Conservation (phyloP, 306 rosid species). For the Gillenia trifoliata region DNA sequence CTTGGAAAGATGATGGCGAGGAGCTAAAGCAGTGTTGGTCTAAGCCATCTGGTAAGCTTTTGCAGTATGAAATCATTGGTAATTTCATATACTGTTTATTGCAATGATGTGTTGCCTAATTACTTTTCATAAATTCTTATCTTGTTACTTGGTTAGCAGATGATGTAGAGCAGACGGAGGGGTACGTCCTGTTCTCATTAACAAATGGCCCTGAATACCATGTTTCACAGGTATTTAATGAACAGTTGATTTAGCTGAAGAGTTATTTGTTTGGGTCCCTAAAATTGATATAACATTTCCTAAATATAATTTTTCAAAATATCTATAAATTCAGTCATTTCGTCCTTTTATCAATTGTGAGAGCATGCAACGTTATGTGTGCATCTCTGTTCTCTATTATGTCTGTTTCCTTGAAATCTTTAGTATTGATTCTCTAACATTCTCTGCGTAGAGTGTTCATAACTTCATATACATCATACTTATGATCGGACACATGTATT, state of each 20-base stretch:
- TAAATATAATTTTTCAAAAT: neutral
- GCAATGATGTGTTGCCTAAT: neutral
- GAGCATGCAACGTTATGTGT: neutral
- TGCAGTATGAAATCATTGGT: slow-evolving; percentile 5
- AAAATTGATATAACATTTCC: neutral
- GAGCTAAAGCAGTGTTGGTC: slow-evolving; percentile 83
- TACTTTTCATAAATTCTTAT: slow-evolving; percentile 5
- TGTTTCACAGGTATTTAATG: slow-evolving; percentile 75
- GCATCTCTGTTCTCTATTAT: neutral
- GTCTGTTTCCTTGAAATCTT: neutral
- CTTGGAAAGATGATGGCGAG: slow-evolving; percentile 55
- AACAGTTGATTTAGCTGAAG: slow-evolving; percentile 15
- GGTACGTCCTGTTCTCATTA: slow-evolving; percentile 77
- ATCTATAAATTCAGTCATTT: neutral
- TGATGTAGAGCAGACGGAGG: slow-evolving; percentile 64
- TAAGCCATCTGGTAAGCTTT: slow-evolving; percentile 59
- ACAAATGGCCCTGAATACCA: slow-evolving; percentile 96
- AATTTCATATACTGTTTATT: neutral
- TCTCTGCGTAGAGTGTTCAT: neutral
- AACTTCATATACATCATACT: neutral
- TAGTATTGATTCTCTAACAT: neutral
- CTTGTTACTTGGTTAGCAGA: slow-evolving; percentile 44
- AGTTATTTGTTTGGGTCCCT: neutral
- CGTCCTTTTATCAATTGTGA: neutral
- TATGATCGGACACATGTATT: neutral